These are phyloP conservation scores for Limonomyces culmigenus DNA, from an alignment of 1,284 basidiomycete species.

Conservation along the genomic window DNA sequence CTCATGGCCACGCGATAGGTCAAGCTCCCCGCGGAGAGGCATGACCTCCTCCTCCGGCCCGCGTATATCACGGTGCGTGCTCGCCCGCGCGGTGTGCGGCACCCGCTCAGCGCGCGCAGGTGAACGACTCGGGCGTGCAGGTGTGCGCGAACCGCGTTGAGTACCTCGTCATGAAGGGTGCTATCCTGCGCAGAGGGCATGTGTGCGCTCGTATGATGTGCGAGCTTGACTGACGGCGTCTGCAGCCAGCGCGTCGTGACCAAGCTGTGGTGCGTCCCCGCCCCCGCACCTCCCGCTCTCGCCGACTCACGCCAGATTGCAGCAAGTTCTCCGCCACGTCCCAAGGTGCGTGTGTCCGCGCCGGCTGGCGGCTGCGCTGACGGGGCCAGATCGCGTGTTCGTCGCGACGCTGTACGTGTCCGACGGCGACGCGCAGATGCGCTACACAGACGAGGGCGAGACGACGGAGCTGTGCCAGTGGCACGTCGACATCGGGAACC, in stretches of 20 bases:
- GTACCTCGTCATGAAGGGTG: constrained; percentile 69
- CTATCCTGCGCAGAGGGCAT: constrained; percentile 67
- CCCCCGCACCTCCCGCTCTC: constrained; percentile 5
- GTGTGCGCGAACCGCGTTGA: constrained; percentile 78
- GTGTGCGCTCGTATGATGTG: constrained; percentile 5
- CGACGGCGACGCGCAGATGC: constrained; percentile 53
- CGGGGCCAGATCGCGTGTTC: constrained; percentile 47
- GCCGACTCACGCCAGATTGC: constrained; percentile 9
- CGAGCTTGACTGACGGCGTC: constrained; percentile 10
- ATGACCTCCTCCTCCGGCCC: constrained; percentile 66
- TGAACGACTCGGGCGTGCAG: constrained; percentile 53
- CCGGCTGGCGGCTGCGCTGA: constrained; percentile 3
- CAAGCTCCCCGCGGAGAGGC: constrained; percentile 65
- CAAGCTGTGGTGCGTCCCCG: constrained; percentile 47
- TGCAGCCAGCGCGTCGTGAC: constrained; percentile 57
- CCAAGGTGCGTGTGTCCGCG: constrained; percentile 27
- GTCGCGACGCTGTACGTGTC: constrained; percentile 65
- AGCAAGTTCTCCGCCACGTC: constrained; percentile 60
- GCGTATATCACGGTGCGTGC: constrained; percentile 65
- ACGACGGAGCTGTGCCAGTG: constrained; percentile 66
- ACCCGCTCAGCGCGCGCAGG: no score
- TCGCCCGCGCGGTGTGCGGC: no score
- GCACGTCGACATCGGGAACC: constrained; percentile 62
- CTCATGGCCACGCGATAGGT: constrained; percentile 26
- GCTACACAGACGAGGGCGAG: constrained; percentile 70